Evolutionary conservation across 176 grass and related monocot species (phyloP), one percentile per base, ranked within the genome.

Genomic region (Carex pumila): DNA sequence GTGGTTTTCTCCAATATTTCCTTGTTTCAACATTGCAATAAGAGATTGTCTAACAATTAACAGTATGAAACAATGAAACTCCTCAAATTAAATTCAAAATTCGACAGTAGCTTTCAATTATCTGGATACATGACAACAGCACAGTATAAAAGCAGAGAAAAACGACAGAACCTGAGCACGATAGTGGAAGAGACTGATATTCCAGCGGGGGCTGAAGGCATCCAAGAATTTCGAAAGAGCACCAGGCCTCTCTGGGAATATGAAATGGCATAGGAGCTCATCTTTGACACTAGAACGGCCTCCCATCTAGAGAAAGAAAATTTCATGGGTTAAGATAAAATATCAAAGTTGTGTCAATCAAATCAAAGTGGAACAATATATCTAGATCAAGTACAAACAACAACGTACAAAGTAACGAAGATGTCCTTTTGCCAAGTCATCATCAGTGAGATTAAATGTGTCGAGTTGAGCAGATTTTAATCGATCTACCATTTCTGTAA

Each of bases 101-200:
- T 17, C 29, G 5, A 2, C 7, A 3, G 0, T 19, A 6, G 13
- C 50, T 56, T 31, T 56, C 25, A 77, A 17, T 32, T 6, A 4
- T 75, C 73, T 34, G 21, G 50, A 77, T 32, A 74, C 18, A 85
- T 29, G 12, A 49, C 19, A 45, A 45, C 45, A 13, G 54, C 49
- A 63, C 29, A 25, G 34, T 47, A 77, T 43, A 30, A 12, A 54
- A 85, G 3, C 9, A 65, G 21, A 69, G 79, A 81, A 25, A 61
- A 30, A 66, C n/a, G 41, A 81, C 11, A 81, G 12, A 81, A 99
- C 96, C 88, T 95, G 93, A 75, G 90, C 88, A 86, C 93, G 93
- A 84, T 95, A 95, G 87, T 99, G 93, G 84, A 99, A 99, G 80
- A 95, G 87, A 85, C 96, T 99, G 78, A 99, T 99, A 59, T 99